phyloP scores from a whole-genome alignment of 495 filamentous ascomycete genomes.

The Penicillium goetzii region DNA sequence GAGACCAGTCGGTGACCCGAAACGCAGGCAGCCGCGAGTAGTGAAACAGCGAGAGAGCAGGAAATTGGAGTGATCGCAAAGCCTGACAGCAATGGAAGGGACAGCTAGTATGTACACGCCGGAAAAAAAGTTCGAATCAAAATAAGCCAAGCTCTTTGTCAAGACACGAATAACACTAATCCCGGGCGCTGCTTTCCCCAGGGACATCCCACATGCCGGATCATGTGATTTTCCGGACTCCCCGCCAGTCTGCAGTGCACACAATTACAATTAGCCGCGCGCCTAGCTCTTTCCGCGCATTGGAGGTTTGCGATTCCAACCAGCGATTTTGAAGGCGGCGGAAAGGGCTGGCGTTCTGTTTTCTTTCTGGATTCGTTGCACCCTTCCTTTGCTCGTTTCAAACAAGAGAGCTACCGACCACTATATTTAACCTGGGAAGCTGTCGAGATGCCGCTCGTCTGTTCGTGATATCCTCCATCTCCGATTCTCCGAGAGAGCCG shows the following conservation, averaged over 20 bases:
- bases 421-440: not conserved
- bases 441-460: constrained; percentile 47
- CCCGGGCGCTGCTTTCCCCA: constrained; percentile 23
- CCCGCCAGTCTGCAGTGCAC: constrained; percentile 17
- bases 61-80: not conserved
- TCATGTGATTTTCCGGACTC: constrained; percentile 24
- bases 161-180: constrained; percentile 11
- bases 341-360: not conserved
- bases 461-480: constrained; percentile 38
- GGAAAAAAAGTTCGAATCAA: constrained; percentile 7
- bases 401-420: not conserved
- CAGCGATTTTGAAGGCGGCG: not conserved
- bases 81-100: not conserved
- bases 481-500: not conserved
- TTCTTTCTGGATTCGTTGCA: not conserved
- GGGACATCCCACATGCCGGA: constrained; percentile 31
- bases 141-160: constrained; percentile 12
- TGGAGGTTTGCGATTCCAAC: constrained; percentile 3
- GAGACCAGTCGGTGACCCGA: constrained; percentile 16
- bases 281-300: constrained; percentile 25
- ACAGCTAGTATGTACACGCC: constrained; percentile 26
- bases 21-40: constrained; percentile 19
- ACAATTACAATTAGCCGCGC: constrained; percentile 35
- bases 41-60: constrained; percentile 3
- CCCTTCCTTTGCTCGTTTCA: not conserved